A percentile compares a stretch with the other conserved stretches of the same genome.
These are phyloP conservation scores for Solanum hybrid DNA, from an alignment of 305 asterid species.

Conservation along the genomic window DNA sequence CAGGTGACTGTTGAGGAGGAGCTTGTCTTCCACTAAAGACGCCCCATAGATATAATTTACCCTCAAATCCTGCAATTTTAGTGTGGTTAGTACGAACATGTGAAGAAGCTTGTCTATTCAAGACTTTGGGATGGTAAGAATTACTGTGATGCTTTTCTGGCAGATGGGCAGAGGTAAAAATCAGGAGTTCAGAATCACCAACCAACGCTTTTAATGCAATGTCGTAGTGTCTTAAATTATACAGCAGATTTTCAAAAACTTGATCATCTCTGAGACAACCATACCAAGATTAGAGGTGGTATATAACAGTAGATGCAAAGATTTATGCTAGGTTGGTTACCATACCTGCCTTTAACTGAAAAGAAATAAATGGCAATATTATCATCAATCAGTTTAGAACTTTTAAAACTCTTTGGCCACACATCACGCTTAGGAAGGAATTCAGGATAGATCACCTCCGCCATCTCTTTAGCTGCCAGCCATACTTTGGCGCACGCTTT, in stretches of 20 bases:
- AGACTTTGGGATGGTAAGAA: slow-evolving; percentile 5
- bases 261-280: slow-evolving; percentile 14
- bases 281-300: background rate
- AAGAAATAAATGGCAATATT: slow-evolving; percentile 58
- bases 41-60: slow-evolving; percentile 5
- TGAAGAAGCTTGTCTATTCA: background rate
- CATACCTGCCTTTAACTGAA: slow-evolving; percentile 19
- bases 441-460: slow-evolving; percentile 22
- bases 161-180: slow-evolving; percentile 42
- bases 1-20: background rate
- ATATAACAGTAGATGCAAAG: background rate
- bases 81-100: background rate
- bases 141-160: slow-evolving; percentile 43
- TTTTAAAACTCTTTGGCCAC: slow-evolving; percentile 26
- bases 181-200: slow-evolving; percentile 43
- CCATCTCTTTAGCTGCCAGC: slow-evolving; percentile 20
- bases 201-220: slow-evolving; percentile 34
- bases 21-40: background rate
- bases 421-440: slow-evolving; percentile 23
- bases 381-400: slow-evolving; percentile 12
- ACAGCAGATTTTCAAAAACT: slow-evolving; percentile 26
- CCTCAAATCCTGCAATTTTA: slow-evolving; percentile 3
- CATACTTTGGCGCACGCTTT: slow-evolving; percentile 35
- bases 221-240: slow-evolving; percentile 27
- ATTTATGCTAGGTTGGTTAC: background rate